Evolutionary conservation across 805 yeast species (phyloP).

Genomic region (Myxozyma lipomycoides): DNA sequence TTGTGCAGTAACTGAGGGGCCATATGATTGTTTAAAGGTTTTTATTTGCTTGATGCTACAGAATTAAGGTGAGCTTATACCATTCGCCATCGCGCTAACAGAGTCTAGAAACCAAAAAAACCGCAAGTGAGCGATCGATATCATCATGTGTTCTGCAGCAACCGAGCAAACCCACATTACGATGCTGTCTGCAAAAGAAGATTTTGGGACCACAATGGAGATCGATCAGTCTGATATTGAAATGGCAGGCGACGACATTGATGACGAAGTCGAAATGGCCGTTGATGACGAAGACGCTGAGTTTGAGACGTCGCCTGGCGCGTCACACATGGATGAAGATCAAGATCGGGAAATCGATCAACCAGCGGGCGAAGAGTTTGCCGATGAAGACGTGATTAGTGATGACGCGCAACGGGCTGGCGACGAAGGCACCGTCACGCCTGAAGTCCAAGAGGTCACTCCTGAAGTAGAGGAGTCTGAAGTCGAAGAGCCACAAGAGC

Average conservation of each 20-base stretch:
- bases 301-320: neutral
- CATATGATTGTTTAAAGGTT: no score
- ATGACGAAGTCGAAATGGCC: slow-evolving; percentile 2
- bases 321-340: slow-evolving; percentile 5
- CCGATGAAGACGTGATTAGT: neutral
- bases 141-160: neutral
- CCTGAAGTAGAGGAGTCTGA: neutral
- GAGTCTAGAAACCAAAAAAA: no score
- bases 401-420: neutral
- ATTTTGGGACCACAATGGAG: neutral
- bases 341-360: slow-evolving; percentile 1
- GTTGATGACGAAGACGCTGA: slow-evolving; percentile 1
- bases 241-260: slow-evolving; percentile 13
- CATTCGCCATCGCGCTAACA: no score
- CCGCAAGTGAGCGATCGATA: no score
- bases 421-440: neutral
- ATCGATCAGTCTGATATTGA: slow-evolving; percentile 11
- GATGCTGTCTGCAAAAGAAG: neutral
- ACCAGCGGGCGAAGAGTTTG: neutral
- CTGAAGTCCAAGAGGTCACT: neutral
- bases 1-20: no score
- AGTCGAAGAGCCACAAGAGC: no score
- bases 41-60: no score
- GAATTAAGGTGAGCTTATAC: no score
- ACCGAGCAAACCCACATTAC: neutral